Percentiles rank a stretch among this genome's conserved stretches.
Evolutionary conservation across 2,329 filamentous ascomycete genomes (phyloP).

Genomic region (Calonectria honghensis): DNA sequence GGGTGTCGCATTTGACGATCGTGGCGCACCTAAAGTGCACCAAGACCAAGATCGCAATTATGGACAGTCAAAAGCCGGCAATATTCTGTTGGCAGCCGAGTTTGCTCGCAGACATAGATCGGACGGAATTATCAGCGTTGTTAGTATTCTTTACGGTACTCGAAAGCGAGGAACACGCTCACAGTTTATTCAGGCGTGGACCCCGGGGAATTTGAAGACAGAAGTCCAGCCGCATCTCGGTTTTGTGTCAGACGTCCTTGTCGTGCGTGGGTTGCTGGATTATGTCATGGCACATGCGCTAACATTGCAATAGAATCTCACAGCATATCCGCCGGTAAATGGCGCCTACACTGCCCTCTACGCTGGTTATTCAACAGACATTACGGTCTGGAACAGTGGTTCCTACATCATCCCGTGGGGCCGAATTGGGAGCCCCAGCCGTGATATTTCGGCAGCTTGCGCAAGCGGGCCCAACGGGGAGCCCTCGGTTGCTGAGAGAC

Average conservation of each 20-base stretch:
- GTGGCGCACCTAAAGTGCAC: not conserved
- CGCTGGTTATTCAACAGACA: not conserved
- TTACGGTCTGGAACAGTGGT: not conserved
- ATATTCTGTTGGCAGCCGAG: not conserved
- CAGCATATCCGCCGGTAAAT: not conserved
- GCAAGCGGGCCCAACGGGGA: not conserved
- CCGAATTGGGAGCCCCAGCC: not conserved
- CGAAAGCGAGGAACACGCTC: not conserved
- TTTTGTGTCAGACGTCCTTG: not conserved
- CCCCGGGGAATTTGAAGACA: not conserved
- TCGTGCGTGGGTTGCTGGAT: not conserved
- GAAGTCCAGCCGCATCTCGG: not conserved
- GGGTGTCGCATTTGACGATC: not conserved
- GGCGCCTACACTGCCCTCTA: constrained; percentile 14
- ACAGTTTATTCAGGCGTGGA: not conserved
- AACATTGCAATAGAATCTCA: not conserved
- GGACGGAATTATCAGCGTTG: not conserved
- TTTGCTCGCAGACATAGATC: not conserved
- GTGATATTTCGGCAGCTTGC: not conserved
- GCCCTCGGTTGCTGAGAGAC: not conserved
- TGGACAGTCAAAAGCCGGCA: not conserved
- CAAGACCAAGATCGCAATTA: not conserved
- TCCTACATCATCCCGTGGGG: constrained; percentile 18
- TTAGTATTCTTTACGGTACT: not conserved
- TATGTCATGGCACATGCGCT: not conserved